These are phyloP conservation scores for Cystofilobasidium capitatum DNA, from an alignment of 768 basidiomycete species.

Conservation along the genomic window DNA sequence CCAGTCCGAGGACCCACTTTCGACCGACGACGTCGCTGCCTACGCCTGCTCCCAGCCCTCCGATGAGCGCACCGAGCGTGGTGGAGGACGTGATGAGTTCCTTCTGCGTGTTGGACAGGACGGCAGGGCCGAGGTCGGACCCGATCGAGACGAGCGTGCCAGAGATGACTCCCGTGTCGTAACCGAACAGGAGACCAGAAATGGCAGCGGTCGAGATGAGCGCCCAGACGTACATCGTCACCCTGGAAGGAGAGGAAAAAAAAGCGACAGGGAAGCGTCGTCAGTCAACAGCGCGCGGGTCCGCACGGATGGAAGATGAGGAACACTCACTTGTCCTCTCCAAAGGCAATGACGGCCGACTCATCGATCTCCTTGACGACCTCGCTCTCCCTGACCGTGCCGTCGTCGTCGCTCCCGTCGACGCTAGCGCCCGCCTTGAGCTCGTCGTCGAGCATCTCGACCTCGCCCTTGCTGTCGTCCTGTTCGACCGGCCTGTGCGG, in stretches of 20 bases:
- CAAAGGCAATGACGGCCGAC: conserved; percentile 32
- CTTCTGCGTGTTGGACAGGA: conserved; percentile 58
- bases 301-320: neutral
- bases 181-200: conserved; percentile 70
- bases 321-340: conserved; percentile 35
- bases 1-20: conserved; percentile 55
- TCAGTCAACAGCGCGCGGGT: neutral
- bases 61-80: conserved; percentile 65
- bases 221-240: conserved; percentile 68
- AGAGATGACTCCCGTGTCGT: conserved; percentile 71
- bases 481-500: no score
- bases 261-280: neutral
- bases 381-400: neutral
- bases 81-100: conserved; percentile 74
- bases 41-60: conserved; percentile 60
- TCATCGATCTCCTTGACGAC: conserved; percentile 30
- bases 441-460: neutral
- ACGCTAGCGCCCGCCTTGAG: neutral
- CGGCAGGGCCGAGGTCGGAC: conserved; percentile 52
- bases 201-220: conserved; percentile 65
- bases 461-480: neutral
- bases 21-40: conserved; percentile 64
- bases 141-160: conserved; percentile 69
- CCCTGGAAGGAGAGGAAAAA: conserved; percentile 31
- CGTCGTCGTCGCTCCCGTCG: neutral